Base-by-base conservation (phyloP, 768 basidiomycete species). In the Boletales sp. region DNA sequence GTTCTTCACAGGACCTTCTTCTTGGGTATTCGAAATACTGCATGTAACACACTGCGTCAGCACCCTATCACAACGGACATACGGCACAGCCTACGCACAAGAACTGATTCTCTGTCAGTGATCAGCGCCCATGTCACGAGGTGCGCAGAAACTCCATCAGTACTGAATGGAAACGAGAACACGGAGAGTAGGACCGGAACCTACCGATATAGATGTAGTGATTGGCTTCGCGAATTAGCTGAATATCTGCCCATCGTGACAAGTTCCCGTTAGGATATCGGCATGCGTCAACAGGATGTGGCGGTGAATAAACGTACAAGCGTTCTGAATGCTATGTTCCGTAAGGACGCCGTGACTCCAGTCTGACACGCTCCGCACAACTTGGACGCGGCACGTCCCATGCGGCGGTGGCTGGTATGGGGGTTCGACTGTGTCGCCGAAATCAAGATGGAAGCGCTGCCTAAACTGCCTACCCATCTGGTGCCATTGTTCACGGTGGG, bases 321-420 rank as follows among this genome's bases (percentile, higher is more conserved):
- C 94, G 58, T 92, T 87, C 70, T 96, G 94, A 52, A 98, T 92
- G 67, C 90, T 93, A 51, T 83, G 80, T 67, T 97, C 95, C 4
- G 81, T 86, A 56, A 94, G 74, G 33, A 94, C 88, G 3, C 94
- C 95, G 59, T 93, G 90, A 60, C 86, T 89, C 95, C 95, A 99
- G 69, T 97, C 95, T 2, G 78, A 83, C 18, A 94, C 88, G 53
- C 87, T 90, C 47, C 95, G 80, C 38, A 91, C 78, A 14, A 80
- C 91, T 72, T 97, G 92, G 15, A 92, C 86, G 32, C 73, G 73
- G 61, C 85, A 86, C 8, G 74, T 75, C 2, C 79, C 79, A 30
- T 77, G 72, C 0, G 75, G 77, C 8, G 71, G 58, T 14, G 65
- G 69, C 2, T 68, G 55, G 52, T 82, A 80, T 14, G 66, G 62